Percentiles rank a stretch among this genome's conserved stretches.
Evolutionary conservation across 169 alveolate genomes (phyloP).

Genomic region (Plasmodium vivax): DNA sequence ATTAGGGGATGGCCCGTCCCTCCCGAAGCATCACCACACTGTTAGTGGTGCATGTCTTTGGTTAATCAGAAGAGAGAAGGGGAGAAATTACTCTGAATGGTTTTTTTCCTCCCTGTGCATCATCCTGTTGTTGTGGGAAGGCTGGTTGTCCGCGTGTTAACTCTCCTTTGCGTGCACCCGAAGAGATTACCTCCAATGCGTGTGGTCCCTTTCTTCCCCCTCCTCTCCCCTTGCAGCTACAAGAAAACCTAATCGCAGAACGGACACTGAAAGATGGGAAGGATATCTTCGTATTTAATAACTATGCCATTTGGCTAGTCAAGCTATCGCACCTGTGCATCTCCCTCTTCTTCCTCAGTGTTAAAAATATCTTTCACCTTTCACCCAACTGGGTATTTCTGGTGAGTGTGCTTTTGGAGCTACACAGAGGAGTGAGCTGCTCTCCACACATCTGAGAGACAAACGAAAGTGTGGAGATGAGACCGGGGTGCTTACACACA

Average conservation of each 20-base stretch:
- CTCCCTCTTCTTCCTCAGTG: conserved; percentile 5
- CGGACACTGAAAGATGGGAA: conserved; percentile 24
- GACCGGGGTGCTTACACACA: background rate
- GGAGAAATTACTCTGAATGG: background rate
- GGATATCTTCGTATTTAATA: conserved; percentile 35
- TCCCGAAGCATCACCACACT: background rate
- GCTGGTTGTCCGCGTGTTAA: background rate
- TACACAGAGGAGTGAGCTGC: background rate
- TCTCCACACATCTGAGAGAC: background rate
- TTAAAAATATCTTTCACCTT: background rate
- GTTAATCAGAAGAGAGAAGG: background rate
- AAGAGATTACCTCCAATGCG: background rate
- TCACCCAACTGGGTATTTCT: background rate
- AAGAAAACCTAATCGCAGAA: conserved; percentile 5
- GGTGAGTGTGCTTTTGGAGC: background rate
- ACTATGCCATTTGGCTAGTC: conserved; percentile 19
- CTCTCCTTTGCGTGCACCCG: background rate
- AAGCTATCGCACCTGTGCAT: conserved; percentile 26
- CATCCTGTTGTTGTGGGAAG: background rate
- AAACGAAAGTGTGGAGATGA: background rate
- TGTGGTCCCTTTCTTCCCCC: background rate
- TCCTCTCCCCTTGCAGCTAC: background rate
- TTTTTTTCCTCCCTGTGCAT: background rate
- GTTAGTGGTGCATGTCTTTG: background rate
- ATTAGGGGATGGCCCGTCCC: background rate